Percentiles rank a stretch among this genome's conserved stretches.
These are phyloP conservation scores for Neodidymelliopsis sp. DNA, from an alignment of 2,329 filamentous ascomycete genomes.

Conservation along the genomic window DNA sequence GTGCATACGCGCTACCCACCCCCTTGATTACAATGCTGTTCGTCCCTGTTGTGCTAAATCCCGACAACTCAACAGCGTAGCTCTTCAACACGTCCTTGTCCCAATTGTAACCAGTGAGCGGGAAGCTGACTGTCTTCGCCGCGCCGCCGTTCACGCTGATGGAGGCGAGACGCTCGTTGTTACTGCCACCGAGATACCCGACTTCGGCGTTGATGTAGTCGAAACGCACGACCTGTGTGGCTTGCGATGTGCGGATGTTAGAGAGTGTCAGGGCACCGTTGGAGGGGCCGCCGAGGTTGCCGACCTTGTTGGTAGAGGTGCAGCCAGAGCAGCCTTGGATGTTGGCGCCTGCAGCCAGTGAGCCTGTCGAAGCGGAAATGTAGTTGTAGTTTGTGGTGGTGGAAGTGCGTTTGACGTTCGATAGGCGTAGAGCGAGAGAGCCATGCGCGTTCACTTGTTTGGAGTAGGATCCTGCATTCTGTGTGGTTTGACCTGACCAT, in stretches of 20 bases:
- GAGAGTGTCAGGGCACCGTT: constrained; percentile 25
- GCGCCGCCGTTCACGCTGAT: constrained; percentile 30
- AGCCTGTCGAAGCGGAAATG: constrained; percentile 24
- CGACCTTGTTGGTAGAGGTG: constrained; percentile 27
- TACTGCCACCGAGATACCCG: constrained; percentile 24
- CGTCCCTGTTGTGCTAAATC: constrained; percentile 25
- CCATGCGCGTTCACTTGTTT: constrained; percentile 30
- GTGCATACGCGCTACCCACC: constrained; percentile 15
- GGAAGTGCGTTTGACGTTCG: constrained; percentile 23
- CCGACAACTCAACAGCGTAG: constrained; percentile 25
- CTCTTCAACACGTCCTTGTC: constrained; percentile 21
- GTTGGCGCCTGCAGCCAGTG: constrained; percentile 22
- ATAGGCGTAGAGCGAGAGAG: constrained; percentile 25
- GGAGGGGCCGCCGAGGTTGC: constrained; percentile 25
- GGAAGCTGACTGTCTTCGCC: constrained; percentile 28
- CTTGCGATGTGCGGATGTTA: constrained; percentile 27
- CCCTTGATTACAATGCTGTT: constrained; percentile 28
- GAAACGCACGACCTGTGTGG: constrained; percentile 24
- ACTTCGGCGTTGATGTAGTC: constrained; percentile 31
- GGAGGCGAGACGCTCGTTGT: constrained; percentile 28
- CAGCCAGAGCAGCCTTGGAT: constrained; percentile 26
- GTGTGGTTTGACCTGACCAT: constrained; percentile 22
- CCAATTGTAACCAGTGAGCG: constrained; percentile 29
- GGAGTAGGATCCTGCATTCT: constrained; percentile 18
- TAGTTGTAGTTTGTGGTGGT: constrained; percentile 23